phyloP scores from a whole-genome alignment of 805 yeast species.

The Danielia oregonensis region DNA sequence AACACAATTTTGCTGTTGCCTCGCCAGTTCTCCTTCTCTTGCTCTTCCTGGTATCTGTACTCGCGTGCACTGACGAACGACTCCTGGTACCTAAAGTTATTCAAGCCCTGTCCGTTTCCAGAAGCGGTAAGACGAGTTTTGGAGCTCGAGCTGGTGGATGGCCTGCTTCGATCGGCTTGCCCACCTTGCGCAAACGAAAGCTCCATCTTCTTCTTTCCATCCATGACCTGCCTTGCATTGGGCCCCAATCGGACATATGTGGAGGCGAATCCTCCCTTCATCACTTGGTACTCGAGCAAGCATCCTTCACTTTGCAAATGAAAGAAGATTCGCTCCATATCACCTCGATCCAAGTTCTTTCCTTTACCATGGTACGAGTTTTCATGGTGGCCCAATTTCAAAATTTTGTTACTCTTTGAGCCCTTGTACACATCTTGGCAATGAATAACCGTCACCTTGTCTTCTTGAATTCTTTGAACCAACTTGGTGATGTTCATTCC shows the following conservation, averaged over 20 bases:
- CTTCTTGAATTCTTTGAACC: constrained; percentile 51
- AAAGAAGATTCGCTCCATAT: constrained; percentile 79
- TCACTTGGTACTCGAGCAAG: constrained; percentile 66
- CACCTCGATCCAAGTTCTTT: constrained; percentile 56
- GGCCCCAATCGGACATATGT: constrained; percentile 68
- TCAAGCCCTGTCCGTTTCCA: constrained; percentile 13
- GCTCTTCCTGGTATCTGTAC: constrained; percentile 8
- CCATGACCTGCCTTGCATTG: constrained; percentile 47
- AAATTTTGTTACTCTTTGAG: constrained; percentile 57
- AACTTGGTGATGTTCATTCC: constrained; percentile 59
- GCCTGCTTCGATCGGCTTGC: constrained; percentile 9
- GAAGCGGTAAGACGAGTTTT: constrained; percentile 7
- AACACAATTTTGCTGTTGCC: constrained; percentile 18
- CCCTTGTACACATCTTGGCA: constrained; percentile 85
- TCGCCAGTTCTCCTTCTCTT: constrained; percentile 7
- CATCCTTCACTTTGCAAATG: constrained; percentile 64
- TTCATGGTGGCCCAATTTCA: constrained; percentile 57
- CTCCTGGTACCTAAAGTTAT: constrained; percentile 18
- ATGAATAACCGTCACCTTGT: constrained; percentile 69
- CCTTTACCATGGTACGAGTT: constrained; percentile 71
- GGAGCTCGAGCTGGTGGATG: neutral
- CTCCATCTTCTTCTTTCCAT: constrained; percentile 41
- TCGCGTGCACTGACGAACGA: constrained; percentile 25
- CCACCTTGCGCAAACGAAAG: constrained; percentile 47
- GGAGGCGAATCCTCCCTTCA: constrained; percentile 75